Evolutionary conservation across 805 yeast species (phyloP).

Genomic region (Cyberlindnera meyerae): DNA sequence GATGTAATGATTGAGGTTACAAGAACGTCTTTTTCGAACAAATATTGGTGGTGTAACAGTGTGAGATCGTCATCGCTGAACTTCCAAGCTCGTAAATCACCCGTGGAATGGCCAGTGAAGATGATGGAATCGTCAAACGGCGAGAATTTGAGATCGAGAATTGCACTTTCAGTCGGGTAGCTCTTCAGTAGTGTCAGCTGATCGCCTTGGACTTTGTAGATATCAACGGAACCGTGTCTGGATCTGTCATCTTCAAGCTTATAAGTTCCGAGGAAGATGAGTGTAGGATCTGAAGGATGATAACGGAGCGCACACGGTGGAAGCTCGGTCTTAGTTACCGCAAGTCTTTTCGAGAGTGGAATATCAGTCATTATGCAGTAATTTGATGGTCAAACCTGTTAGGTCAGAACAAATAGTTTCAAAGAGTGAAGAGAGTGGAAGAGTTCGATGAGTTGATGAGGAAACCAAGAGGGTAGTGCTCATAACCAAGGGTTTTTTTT

Average conservation of each 20-base stretch:
- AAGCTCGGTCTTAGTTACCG: constrained; percentile 38
- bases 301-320: constrained; percentile 85
- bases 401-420: no score
- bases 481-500: constrained; percentile 1
- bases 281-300: constrained; percentile 42
- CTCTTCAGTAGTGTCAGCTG: constrained; percentile 21
- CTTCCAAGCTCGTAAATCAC: constrained; percentile 65
- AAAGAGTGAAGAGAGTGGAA: no score
- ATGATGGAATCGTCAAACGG: constrained; percentile 48
- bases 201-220: constrained; percentile 25
- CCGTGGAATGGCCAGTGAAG: constrained; percentile 76
- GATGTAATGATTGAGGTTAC: constrained; percentile 64
- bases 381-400: no score
- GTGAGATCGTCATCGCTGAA: constrained; percentile 16
- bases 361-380: constrained; percentile 2
- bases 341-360: constrained; percentile 11
- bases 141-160: constrained; percentile 70
- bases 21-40: constrained; percentile 45
- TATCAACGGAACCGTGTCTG: constrained; percentile 61
- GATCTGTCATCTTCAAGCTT: constrained; percentile 56
- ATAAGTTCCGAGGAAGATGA: constrained; percentile 75
- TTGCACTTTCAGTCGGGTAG: constrained; percentile 48
- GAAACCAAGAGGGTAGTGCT: not conserved
- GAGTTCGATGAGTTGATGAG: not conserved
- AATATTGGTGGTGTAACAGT: constrained; percentile 31